Conservation (phyloP, 306 rosid species). For the Trifolium repens region DNA sequence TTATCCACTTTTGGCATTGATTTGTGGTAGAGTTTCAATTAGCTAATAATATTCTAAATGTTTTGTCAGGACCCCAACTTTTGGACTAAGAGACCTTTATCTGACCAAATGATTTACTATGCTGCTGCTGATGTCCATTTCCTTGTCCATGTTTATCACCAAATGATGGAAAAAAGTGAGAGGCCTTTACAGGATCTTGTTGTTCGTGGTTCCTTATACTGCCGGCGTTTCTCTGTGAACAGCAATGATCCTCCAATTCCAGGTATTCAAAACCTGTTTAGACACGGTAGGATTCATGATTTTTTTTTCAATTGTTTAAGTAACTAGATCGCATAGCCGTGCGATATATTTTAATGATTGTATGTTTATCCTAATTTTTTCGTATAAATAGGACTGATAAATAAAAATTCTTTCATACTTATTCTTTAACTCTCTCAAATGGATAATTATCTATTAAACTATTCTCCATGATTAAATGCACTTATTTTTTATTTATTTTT, state of each 20-base stretch:
- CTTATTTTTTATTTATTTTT: too few relatives aligned
- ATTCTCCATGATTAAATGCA: too few relatives aligned
- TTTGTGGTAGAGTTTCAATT: conserved; percentile 18
- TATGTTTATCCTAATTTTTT: too few relatives aligned
- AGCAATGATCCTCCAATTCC: conserved; percentile 71
- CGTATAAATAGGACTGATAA: too few relatives aligned
- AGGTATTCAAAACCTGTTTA: conserved; percentile 61
- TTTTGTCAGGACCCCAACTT: conserved; percentile 81
- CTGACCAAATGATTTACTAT: conserved; percentile 90
- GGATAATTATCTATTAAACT: too few relatives aligned
- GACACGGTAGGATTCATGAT: too few relatives aligned
- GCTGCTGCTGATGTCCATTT: conserved; percentile 98
- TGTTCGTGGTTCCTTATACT: conserved; percentile 93
- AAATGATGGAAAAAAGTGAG: conserved; percentile 83
- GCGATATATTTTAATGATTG: too few relatives aligned
- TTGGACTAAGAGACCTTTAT: conserved; percentile 91
- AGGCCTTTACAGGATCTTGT: conserved; percentile 81
- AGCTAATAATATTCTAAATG: conserved; percentile 23
- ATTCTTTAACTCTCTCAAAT: too few relatives aligned
- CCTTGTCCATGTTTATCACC: conserved; percentile 84
- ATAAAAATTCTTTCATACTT: too few relatives aligned
- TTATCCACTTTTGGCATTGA: conserved; percentile 22
- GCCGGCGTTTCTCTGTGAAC: conserved; percentile 86
- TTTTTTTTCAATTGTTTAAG: too few relatives aligned
- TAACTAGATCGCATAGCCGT: too few relatives aligned